phyloP scores from a whole-genome alignment of 768 basidiomycete genomes.

The Pulveroboletus sp. region DNA sequence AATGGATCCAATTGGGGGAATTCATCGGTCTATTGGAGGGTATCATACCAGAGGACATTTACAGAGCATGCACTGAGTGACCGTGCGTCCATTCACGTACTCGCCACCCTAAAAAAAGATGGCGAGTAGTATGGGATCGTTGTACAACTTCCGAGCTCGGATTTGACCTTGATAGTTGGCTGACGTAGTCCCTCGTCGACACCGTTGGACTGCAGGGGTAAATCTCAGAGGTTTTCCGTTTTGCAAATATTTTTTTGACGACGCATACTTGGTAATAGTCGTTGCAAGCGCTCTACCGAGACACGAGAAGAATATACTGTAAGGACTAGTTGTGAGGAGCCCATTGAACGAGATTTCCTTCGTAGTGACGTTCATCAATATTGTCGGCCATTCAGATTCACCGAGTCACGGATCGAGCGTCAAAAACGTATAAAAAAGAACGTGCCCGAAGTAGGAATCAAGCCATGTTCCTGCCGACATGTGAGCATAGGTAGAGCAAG shows the following conservation, averaged over 20 bases:
- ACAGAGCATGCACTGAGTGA: conserved; percentile 16
- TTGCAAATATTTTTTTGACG: neutral
- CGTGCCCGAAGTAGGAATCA: neutral
- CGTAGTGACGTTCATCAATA: neutral
- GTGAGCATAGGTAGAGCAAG: neutral
- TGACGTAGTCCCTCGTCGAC: neutral
- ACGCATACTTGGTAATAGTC: no score
- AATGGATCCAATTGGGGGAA: conserved; percentile 33
- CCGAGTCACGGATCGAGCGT: neutral
- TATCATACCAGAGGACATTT: conserved; percentile 34
- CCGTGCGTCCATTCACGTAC: neutral
- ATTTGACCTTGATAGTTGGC: neutral
- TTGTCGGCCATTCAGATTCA: neutral
- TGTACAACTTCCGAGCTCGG: no score
- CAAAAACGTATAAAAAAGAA: neutral
- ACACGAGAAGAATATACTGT: neutral
- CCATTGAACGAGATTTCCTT: conserved; percentile 42
- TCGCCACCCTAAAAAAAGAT: neutral
- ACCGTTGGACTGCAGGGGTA: neutral
- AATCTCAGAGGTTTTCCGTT: neutral
- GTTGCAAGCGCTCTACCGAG: no score
- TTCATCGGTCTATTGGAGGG: conserved; percentile 33
- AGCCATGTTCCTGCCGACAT: neutral
- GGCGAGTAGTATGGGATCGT: no score
- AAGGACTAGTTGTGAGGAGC: conserved; percentile 32